Evolutionary conservation across 305 asterid species (phyloP).

Genomic region (Plantago lanceolata): DNA sequence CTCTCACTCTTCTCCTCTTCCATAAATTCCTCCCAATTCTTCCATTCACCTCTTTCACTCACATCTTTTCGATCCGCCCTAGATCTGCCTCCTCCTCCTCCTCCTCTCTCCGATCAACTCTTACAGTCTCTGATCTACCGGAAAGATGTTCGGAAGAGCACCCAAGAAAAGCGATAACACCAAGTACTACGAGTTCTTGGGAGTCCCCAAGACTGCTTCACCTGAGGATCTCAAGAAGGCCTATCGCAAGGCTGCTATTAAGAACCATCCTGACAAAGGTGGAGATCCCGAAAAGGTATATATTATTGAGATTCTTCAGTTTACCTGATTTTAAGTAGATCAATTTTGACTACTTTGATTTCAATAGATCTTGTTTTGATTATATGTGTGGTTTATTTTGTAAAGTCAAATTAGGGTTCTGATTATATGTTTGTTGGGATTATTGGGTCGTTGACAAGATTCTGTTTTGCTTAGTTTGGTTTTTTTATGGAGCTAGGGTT

Average conservation of each 20-base stretch:
- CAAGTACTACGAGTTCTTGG: conserved; percentile 74
- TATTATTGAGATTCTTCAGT: not conserved
- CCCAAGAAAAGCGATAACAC: conserved; percentile 77
- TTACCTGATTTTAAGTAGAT: not conserved
- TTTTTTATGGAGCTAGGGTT: no score
- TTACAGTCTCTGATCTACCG: not conserved
- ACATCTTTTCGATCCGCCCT: not conserved
- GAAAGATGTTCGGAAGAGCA: conserved; percentile 64
- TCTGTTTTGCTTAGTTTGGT: no score
- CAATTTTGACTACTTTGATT: no score
- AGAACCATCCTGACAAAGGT: conserved; percentile 86
- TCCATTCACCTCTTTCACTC: no score
- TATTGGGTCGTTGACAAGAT: no score
- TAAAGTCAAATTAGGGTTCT: no score
- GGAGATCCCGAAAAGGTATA: conserved; percentile 90
- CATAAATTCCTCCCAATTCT: no score
- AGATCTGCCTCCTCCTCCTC: not conserved
- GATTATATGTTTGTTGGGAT: no score
- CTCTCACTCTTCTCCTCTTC: conserved; percentile 21
- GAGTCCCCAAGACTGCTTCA: conserved; percentile 62
- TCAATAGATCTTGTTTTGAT: no score
- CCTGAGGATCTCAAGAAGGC: conserved; percentile 87
- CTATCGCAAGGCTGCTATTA: conserved; percentile 71
- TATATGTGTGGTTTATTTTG: no score
- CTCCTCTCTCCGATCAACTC: not conserved